Percentiles rank a stretch among this genome's conserved stretches.
phyloP scores from a whole-genome alignment of 371 early-diverging fungal species.

The Mortierella sp. region DNA sequence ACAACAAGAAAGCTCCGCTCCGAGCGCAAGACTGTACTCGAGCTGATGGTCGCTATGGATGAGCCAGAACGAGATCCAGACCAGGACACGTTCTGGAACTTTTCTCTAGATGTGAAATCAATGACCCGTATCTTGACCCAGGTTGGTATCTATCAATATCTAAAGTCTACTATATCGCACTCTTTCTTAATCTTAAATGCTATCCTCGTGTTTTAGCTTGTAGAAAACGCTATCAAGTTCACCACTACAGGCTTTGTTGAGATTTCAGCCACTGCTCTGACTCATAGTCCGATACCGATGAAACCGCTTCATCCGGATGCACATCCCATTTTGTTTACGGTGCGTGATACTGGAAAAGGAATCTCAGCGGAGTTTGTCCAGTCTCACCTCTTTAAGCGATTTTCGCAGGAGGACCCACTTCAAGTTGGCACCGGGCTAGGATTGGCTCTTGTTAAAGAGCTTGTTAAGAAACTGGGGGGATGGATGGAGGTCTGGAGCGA shows the following conservation, averaged over 20 bases:
- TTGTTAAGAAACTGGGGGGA: slow-evolving; percentile 57
- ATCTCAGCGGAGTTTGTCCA: slow-evolving; percentile 57
- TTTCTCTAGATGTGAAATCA: slow-evolving; percentile 38
- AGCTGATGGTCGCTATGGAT: slow-evolving; percentile 47
- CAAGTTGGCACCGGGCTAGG: slow-evolving; percentile 59
- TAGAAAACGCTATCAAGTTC: slow-evolving; percentile 61
- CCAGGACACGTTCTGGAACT: slow-evolving; percentile 48
- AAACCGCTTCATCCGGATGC: slow-evolving; percentile 40
- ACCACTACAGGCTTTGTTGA: slow-evolving; percentile 57
- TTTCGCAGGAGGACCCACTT: slow-evolving; percentile 59
- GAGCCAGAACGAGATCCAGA: slow-evolving; percentile 37
- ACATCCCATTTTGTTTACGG: slow-evolving; percentile 52
- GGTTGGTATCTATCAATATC: slow-evolving; percentile 19
- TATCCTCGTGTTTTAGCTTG: slow-evolving; percentile 20
- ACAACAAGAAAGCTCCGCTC: slow-evolving; percentile 10
- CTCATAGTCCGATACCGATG: slow-evolving; percentile 25
- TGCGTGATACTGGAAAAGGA: slow-evolving; percentile 59
- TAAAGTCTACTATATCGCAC: background rate
- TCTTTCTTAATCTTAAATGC: background rate
- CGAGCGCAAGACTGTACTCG: slow-evolving; percentile 31
- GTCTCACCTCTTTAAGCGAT: slow-evolving; percentile 56
- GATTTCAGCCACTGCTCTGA: slow-evolving; percentile 32
- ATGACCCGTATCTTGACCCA: slow-evolving; percentile 57
- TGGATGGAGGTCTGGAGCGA: slow-evolving; percentile 59
- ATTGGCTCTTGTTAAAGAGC: slow-evolving; percentile 50